Conservation (phyloP, 352 stramenopile species). For the Pythium utonaiense region DNA sequence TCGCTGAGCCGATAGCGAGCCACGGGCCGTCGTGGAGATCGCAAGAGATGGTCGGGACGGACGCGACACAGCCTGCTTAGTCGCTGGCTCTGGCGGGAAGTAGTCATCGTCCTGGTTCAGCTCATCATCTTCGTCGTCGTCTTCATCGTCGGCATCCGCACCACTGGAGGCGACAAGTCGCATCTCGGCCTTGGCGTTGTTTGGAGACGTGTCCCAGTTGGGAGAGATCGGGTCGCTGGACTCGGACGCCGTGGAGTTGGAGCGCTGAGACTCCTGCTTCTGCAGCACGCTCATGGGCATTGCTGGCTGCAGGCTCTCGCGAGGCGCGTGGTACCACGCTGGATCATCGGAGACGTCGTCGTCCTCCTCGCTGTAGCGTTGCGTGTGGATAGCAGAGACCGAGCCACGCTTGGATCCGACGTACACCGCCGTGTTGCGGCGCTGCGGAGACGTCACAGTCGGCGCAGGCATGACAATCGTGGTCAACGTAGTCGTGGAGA, state of each 20-base stretch:
- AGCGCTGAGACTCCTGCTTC: slow-evolving; percentile 34
- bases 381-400: background rate
- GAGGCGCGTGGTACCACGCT: slow-evolving; percentile 63
- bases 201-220: slow-evolving; percentile 9
- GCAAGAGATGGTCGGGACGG: slow-evolving; percentile 6
- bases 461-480: background rate
- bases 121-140: slow-evolving; percentile 24
- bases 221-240: slow-evolving; percentile 15
- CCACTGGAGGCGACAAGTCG: background rate
- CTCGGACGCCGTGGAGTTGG: slow-evolving; percentile 15
- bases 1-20: background rate
- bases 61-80: slow-evolving; percentile 1
- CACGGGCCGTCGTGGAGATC: slow-evolving; percentile 3
- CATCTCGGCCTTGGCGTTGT: background rate
- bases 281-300: slow-evolving; percentile 56
- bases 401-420: background rate
- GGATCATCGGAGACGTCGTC: slow-evolving; percentile 69
- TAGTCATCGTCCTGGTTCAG: slow-evolving; percentile 14
- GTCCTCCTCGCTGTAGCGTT: slow-evolving; percentile 36
- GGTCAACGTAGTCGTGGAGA: background rate
- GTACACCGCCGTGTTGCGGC: background rate
- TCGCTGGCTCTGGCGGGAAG: slow-evolving; percentile 22
- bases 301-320: slow-evolving; percentile 50
- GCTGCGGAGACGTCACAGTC: background rate
- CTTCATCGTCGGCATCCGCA: slow-evolving; percentile 24